A percentile compares a stretch with the other conserved stretches of the same genome.
phyloP scores from a whole-genome alignment of 2,329 filamentous ascomycete genomes.

The Pseudogymnoascus sp. region DNA sequence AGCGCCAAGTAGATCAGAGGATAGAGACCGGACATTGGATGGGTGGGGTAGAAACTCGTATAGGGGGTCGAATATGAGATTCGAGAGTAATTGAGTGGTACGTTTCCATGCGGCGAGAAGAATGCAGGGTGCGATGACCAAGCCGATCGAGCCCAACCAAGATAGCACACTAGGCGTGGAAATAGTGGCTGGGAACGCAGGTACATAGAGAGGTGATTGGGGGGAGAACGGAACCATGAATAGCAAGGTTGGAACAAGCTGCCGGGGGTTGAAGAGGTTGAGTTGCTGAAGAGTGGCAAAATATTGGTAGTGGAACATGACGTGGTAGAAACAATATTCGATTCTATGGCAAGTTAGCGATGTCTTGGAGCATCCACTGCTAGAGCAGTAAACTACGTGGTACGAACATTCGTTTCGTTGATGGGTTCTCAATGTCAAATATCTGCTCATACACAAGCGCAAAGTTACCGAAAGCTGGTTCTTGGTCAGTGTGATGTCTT shows the following conservation, averaged over 20 bases:
- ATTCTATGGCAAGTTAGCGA: conserved; percentile 19
- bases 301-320: conserved; percentile 23
- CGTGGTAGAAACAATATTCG: conserved; percentile 18
- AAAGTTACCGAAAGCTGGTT: conserved; percentile 14
- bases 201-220: conserved; percentile 20
- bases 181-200: conserved; percentile 14
- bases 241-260: conserved; percentile 17
- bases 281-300: conserved; percentile 27
- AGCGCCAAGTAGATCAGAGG: conserved; percentile 15
- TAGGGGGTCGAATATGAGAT: conserved; percentile 22
- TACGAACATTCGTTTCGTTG: conserved; percentile 12
- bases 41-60: conserved; percentile 25
- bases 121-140: conserved; percentile 20
- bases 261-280: conserved; percentile 19
- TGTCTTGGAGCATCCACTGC: neutral
- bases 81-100: conserved; percentile 18
- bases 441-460: conserved; percentile 10
- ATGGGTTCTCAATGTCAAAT: conserved; percentile 7
- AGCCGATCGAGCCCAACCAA: conserved; percentile 15
- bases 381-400: conserved; percentile 9
- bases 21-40: conserved; percentile 18
- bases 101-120: conserved; percentile 19
- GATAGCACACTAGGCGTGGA: conserved; percentile 12
- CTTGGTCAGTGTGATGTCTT: neutral
- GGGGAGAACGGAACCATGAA: conserved; percentile 24